Evolutionary conservation across 371 early-diverging fungal genomes (phyloP).

Genomic region (Mortierella sp.): DNA sequence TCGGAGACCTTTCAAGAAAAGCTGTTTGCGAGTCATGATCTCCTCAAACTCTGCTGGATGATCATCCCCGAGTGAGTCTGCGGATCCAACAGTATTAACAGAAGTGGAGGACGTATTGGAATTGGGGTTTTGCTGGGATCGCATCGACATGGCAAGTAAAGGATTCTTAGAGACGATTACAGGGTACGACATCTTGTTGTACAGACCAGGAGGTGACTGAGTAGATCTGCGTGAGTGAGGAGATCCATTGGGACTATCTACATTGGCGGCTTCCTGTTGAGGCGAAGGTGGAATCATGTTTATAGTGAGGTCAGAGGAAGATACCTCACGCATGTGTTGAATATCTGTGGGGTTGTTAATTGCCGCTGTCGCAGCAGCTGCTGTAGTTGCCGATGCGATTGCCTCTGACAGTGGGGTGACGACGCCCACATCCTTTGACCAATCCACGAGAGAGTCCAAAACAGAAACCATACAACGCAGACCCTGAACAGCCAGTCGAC

Average conservation of each 20-base stretch:
- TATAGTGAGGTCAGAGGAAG: constrained; percentile 21
- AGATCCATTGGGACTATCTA: constrained; percentile 62
- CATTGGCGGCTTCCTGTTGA: constrained; percentile 40
- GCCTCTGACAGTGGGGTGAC: constrained; percentile 31
- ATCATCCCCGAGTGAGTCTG: constrained; percentile 62
- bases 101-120: constrained; percentile 53
- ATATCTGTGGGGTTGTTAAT: constrained; percentile 14
- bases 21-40: constrained; percentile 74
- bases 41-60: constrained; percentile 76
- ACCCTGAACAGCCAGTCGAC: constrained; percentile 56
- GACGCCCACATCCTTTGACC: constrained; percentile 65
- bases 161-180: constrained; percentile 60
- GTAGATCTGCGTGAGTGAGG: constrained; percentile 63
- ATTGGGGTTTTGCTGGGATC: constrained; percentile 44
- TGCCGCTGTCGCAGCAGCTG: neutral
- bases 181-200: constrained; percentile 62
- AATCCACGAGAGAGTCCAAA: constrained; percentile 69
- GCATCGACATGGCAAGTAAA: constrained; percentile 56
- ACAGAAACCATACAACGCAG: constrained; percentile 60
- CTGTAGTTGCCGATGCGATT: constrained; percentile 18
- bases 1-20: constrained; percentile 71
- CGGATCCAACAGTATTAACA: constrained; percentile 47
- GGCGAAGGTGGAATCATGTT: constrained; percentile 26
- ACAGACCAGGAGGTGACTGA: constrained; percentile 41
- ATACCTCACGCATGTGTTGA: constrained; percentile 25